These are phyloP conservation scores for Trebouxia gelatinosa DNA, from an alignment of 163 green algal species.

Conservation along the genomic window DNA sequence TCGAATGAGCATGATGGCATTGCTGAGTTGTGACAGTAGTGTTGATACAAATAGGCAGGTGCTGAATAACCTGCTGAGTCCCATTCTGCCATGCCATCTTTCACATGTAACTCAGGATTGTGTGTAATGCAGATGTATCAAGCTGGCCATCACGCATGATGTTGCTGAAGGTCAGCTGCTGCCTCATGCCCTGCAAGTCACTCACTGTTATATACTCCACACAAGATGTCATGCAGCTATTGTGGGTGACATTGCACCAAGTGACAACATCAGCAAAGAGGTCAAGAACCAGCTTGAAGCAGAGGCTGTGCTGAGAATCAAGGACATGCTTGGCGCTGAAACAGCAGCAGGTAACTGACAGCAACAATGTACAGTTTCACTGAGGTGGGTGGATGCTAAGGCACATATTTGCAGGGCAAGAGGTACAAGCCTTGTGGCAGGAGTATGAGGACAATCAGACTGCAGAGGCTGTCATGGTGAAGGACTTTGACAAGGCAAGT, in stretches of 20 bases:
- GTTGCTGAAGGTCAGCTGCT: constrained; percentile 71
- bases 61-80: background rate
- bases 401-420: constrained; percentile 41
- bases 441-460: constrained; percentile 84
- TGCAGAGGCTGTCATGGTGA: constrained; percentile 79
- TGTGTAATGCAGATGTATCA: constrained; percentile 55
- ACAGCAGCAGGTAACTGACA: constrained; percentile 44
- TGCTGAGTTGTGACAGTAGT: constrained; percentile 52
- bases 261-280: constrained; percentile 72
- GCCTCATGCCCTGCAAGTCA: background rate
- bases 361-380: background rate
- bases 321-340: constrained; percentile 64
- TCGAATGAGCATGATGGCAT: constrained; percentile 82
- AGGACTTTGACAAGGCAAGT: constrained; percentile 90
- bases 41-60: constrained; percentile 47
- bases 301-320: constrained; percentile 70
- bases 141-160: constrained; percentile 88
- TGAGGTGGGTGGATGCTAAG: background rate
- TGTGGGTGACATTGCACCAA: constrained; percentile 90
- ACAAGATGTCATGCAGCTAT: constrained; percentile 51
- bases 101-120: background rate
- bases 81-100: background rate
- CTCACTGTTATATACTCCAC: background rate
- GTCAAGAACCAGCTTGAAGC: constrained; percentile 77
- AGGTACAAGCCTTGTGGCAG: constrained; percentile 75